Evolutionary conservation across 2,329 filamentous ascomycete species (phyloP).

Genomic region (Dryadomyces quercivorus): DNA sequence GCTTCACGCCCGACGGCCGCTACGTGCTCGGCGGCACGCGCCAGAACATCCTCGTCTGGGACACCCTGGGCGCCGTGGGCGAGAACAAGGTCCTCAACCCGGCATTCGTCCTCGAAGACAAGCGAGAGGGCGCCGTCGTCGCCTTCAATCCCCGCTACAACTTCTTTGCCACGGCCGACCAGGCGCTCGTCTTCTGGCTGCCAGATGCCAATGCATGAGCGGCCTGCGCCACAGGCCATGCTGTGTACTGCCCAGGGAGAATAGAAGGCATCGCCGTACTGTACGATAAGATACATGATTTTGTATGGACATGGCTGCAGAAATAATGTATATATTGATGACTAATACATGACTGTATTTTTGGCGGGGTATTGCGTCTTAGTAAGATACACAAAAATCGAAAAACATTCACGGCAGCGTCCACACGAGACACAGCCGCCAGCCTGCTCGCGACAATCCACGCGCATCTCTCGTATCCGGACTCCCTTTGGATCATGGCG

Average conservation of each 20-base stretch:
- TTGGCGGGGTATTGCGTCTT: not conserved
- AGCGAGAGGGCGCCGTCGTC: slow-evolving; percentile 59
- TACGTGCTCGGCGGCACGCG: slow-evolving; percentile 74
- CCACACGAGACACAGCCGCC: no score
- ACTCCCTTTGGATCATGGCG: slow-evolving; percentile 48
- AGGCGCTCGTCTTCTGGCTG: slow-evolving; percentile 69
- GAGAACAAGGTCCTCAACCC: slow-evolving; percentile 51
- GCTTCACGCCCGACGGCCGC: slow-evolving; percentile 79
- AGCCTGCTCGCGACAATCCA: no score
- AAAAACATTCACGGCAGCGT: not conserved
- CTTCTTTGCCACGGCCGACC: slow-evolving; percentile 80
- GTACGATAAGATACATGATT: not conserved
- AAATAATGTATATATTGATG: not conserved
- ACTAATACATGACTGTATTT: not conserved
- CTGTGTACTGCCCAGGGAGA: not conserved
- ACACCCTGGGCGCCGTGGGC: slow-evolving; percentile 48
- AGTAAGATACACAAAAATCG: not conserved
- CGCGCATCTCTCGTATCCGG: no score
- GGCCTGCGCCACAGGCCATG: no score
- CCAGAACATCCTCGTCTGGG: slow-evolving; percentile 75
- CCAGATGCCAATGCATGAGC: slow-evolving; percentile 48
- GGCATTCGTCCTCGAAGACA: slow-evolving; percentile 50
- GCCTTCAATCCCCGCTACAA: slow-evolving; percentile 89
- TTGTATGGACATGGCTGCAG: not conserved
- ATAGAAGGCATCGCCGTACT: not conserved